These are phyloP conservation scores for Monilinia vaccinii-corymbosi DNA, from an alignment of 2,329 filamentous ascomycete species.

Conservation along the genomic window DNA sequence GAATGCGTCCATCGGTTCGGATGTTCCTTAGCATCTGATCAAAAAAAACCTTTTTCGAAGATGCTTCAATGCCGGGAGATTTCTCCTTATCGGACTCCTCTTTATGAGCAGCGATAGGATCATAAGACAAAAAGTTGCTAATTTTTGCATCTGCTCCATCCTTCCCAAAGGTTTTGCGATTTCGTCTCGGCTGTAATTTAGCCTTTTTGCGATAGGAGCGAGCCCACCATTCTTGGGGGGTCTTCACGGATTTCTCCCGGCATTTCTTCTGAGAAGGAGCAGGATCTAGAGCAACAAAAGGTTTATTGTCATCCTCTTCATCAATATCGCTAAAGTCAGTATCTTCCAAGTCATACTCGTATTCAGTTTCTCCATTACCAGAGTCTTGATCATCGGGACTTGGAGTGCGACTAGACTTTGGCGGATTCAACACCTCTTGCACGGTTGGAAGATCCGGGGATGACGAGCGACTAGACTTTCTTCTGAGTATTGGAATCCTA, in stretches of 20 bases:
- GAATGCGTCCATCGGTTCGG: not conserved
- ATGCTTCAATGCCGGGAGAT: not conserved
- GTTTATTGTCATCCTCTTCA: not conserved
- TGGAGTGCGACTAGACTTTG: not conserved
- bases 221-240: not conserved
- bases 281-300: not conserved
- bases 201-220: not conserved
- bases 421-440: not conserved
- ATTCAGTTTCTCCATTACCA: not conserved
- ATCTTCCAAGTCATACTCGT: not conserved
- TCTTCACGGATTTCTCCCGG: not conserved
- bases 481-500: not conserved
- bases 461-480: not conserved
- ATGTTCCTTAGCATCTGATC: not conserved
- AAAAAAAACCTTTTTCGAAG: not conserved
- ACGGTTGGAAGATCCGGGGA: not conserved
- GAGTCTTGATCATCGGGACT: not conserved
- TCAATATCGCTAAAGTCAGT: not conserved
- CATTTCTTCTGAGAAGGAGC: not conserved
- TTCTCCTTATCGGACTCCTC: not conserved
- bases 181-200: not conserved
- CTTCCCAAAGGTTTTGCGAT: not conserved
- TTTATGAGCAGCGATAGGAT: not conserved
- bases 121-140: not conserved
- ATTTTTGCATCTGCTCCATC: not conserved